A percentile compares a stretch with the other conserved stretches of the same genome.
Evolutionary conservation across 805 yeast genomes (phyloP).

Genomic region (Wickerhamiella sorbophila): DNA sequence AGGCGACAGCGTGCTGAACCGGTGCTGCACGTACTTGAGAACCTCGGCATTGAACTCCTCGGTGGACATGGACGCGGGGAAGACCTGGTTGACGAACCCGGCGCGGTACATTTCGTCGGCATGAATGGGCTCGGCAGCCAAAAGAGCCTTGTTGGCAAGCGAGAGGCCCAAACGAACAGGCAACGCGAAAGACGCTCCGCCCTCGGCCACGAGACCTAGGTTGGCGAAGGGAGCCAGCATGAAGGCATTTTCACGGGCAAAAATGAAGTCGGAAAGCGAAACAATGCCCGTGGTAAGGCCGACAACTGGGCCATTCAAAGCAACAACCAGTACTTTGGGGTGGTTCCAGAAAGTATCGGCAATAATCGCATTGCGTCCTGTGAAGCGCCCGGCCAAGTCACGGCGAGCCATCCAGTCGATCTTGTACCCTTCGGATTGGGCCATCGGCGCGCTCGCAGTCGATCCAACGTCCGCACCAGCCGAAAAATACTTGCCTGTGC

Average conservation of each 20-base stretch:
- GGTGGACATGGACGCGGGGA: conserved; percentile 27
- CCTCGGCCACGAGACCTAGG: conserved; percentile 73
- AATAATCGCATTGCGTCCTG: conserved; percentile 56
- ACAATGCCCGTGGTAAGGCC: conserved; percentile 67
- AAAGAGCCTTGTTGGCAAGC: conserved; percentile 55
- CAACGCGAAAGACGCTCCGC: conserved; percentile 56
- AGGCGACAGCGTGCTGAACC: conserved; percentile 34
- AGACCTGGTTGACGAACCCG: conserved; percentile 52
- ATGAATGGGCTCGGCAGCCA: conserved; percentile 50
- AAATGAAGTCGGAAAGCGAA: conserved; percentile 62
- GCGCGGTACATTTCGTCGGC: conserved; percentile 41
- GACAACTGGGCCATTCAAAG: conserved; percentile 76
- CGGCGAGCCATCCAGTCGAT: conserved; percentile 11
- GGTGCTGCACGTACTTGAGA: conserved; percentile 25
- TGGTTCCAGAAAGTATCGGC: conserved; percentile 59
- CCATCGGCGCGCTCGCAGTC: conserved; percentile 6
- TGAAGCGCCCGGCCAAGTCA: conserved; percentile 43
- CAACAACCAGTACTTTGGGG: conserved; percentile 52
- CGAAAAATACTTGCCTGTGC: conserved; percentile 63
- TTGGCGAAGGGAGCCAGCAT: conserved; percentile 66
- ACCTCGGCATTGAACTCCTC: conserved; percentile 36
- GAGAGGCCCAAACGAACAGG: conserved; percentile 59
- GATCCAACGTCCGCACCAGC: conserved; percentile 69
- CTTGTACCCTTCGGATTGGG: conserved; percentile 2
- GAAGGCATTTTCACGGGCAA: conserved; percentile 43